A percentile compares a stretch with the other conserved stretches of the same genome.
phyloP scores from a whole-genome alignment of 495 filamentous ascomycete species.

The Lophiostoma macrostomum region DNA sequence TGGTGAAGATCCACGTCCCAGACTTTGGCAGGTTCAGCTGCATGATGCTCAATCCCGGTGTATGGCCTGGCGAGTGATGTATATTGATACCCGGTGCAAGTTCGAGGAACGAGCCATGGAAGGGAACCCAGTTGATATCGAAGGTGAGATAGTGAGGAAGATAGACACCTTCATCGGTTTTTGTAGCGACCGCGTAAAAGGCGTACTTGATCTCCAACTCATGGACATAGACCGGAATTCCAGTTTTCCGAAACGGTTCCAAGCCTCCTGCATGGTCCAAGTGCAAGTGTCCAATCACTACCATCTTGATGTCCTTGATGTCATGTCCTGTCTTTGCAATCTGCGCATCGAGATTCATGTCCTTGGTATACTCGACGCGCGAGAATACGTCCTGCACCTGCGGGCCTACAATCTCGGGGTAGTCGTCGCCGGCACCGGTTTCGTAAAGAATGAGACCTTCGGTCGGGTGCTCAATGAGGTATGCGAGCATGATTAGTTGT shows the following conservation, averaged over 20 bases:
- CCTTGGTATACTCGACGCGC: conserved; percentile 43
- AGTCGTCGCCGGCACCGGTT: conserved; percentile 50
- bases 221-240: conserved; percentile 53
- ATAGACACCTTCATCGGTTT: conserved; percentile 46
- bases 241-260: conserved; percentile 49
- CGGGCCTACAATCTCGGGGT: conserved; percentile 42
- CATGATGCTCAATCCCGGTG: conserved; percentile 42
- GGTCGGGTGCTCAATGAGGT: conserved; percentile 51
- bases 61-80: conserved; percentile 45
- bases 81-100: conserved; percentile 43
- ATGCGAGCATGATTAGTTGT: conserved; percentile 45
- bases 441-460: conserved; percentile 54
- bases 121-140: conserved; percentile 32
- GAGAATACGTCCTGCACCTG: conserved; percentile 48
- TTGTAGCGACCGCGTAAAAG: conserved; percentile 48
- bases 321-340: conserved; percentile 49
- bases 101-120: conserved; percentile 37
- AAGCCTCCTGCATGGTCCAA: conserved; percentile 55
- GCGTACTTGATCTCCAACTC: conserved; percentile 52
- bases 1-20: conserved; percentile 48
- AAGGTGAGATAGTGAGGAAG: conserved; percentile 43
- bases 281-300: conserved; percentile 55
- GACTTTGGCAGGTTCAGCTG: conserved; percentile 43
- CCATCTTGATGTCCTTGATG: conserved; percentile 52
- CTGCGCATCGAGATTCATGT: conserved; percentile 46